Evolutionary conservation across 495 filamentous ascomycete genomes (phyloP).

Genomic region (Wilcoxina mikolae): DNA sequence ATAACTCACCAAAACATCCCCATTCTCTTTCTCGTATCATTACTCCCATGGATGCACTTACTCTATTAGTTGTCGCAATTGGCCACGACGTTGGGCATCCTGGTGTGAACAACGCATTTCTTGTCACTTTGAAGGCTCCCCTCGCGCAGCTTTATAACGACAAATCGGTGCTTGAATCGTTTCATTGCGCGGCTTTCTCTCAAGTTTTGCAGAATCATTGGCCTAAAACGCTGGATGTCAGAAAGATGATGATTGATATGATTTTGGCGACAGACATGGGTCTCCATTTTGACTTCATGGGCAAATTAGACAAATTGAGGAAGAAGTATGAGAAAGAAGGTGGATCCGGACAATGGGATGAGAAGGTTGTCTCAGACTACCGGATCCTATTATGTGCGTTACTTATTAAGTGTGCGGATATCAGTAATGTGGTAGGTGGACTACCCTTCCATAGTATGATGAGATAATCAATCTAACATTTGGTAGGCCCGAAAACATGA

Average conservation of each 20-base stretch:
- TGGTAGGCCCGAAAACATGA: constrained; percentile 63
- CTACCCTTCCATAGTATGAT: too few relatives aligned
- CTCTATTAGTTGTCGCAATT: constrained; percentile 81
- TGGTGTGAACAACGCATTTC: constrained; percentile 93
- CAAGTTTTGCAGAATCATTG: constrained; percentile 90
- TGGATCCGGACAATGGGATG: constrained; percentile 53
- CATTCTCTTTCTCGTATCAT: constrained; percentile 57
- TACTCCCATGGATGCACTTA: constrained; percentile 71
- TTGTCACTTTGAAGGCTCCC: constrained; percentile 82
- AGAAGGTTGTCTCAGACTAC: constrained; percentile 51
- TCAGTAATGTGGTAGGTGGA: constrained; percentile 79
- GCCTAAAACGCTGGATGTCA: constrained; percentile 61
- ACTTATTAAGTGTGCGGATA: constrained; percentile 95
- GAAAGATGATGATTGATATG: constrained; percentile 82
- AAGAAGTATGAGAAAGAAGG: constrained; percentile 52
- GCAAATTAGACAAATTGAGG: constrained; percentile 59
- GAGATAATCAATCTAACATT: constrained; percentile 23
- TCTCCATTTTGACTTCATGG: constrained; percentile 91
- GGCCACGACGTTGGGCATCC: constrained; percentile 96
- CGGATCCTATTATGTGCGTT: constrained; percentile 69
- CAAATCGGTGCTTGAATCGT: constrained; percentile 88
- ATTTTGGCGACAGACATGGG: constrained; percentile 97
- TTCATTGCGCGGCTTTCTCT: constrained; percentile 93
- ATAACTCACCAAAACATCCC: constrained; percentile 7
- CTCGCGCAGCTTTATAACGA: constrained; percentile 98